Evolutionary conservation across 352 stramenopile species (phyloP).

Genomic region (Thraustochytrium striatum): DNA sequence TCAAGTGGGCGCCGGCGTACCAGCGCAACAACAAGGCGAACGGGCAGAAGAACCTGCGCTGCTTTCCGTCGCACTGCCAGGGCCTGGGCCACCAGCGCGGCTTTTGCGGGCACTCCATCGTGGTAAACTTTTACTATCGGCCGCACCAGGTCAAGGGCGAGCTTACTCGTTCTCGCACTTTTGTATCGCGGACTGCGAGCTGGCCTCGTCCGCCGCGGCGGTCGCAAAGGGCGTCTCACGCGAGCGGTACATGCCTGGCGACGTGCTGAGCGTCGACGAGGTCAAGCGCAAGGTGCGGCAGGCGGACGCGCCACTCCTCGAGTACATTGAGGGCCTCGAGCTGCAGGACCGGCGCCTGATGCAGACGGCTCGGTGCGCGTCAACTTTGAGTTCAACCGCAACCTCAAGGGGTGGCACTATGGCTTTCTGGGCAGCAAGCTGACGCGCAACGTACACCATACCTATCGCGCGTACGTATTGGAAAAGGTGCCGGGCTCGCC

Average conservation of each 20-base stretch:
- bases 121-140: conserved; percentile 63
- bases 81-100: conserved; percentile 71
- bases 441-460: conserved; percentile 44
- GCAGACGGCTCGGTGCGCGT: conserved; percentile 23
- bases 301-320: conserved; percentile 20
- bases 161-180: conserved; percentile 43
- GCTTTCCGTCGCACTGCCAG: conserved; percentile 71
- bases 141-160: conserved; percentile 16
- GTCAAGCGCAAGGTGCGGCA: conserved; percentile 11
- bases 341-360: conserved; percentile 32
- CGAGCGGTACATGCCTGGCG: conserved; percentile 11
- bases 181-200: conserved; percentile 46
- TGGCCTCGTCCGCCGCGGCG: conserved; percentile 5
- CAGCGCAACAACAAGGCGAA: conserved; percentile 83
- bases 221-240: conserved; percentile 29
- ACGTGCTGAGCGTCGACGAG: conserved; percentile 30
- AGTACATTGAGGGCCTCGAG: conserved; percentile 48
- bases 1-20: conserved; percentile 59
- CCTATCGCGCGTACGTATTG: conserved; percentile 36
- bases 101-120: conserved; percentile 76
- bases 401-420: conserved; percentile 81
- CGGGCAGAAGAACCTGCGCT: conserved; percentile 77
- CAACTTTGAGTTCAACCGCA: conserved; percentile 78
- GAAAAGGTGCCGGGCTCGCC: neutral
- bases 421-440: conserved; percentile 58